Conservation (phyloP, 2,329 filamentous ascomycete genomes). For the Colletotrichum coccodes region DNA sequence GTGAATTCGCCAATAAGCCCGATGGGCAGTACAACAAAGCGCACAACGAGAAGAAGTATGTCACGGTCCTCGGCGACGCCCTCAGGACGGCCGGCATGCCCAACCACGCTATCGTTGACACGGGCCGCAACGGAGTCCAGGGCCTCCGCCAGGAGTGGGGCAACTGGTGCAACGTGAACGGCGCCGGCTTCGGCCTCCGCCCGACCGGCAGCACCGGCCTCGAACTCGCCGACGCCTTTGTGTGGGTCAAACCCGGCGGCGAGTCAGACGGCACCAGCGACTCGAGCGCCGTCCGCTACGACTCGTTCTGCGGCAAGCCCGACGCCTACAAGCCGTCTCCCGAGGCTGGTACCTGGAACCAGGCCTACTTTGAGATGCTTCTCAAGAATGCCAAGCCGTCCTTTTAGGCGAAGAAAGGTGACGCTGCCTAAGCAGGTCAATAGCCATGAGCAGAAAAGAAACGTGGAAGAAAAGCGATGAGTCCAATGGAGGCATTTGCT, state of each 20-base stretch:
- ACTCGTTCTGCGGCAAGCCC: conserved; percentile 49
- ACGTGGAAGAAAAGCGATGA: background rate
- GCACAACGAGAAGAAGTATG: conserved; percentile 55
- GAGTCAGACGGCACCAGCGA: conserved; percentile 58
- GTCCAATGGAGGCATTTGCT: background rate
- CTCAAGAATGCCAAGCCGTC: conserved; percentile 35
- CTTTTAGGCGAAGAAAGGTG: conserved; percentile 1
- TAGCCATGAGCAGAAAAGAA: background rate
- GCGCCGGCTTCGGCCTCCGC: conserved; percentile 68
- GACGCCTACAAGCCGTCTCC: conserved; percentile 60
- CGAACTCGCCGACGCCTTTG: conserved; percentile 68
- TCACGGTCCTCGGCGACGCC: conserved; percentile 50
- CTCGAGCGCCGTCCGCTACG: conserved; percentile 45
- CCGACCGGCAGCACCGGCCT: conserved; percentile 67
- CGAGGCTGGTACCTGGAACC: conserved; percentile 60
- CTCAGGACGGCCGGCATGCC: conserved; percentile 51
- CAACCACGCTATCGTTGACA: conserved; percentile 55
- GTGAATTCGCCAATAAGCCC: conserved; percentile 53
- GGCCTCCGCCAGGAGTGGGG: conserved; percentile 56
- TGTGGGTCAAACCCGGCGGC: conserved; percentile 74
- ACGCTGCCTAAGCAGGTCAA: background rate
- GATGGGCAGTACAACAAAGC: conserved; percentile 52
- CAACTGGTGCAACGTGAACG: conserved; percentile 70
- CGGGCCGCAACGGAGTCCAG: conserved; percentile 51
- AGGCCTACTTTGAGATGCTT: conserved; percentile 40